These are phyloP conservation scores for Lotus japonicus DNA, from an alignment of 306 rosid species.

Conservation along the genomic window DNA sequence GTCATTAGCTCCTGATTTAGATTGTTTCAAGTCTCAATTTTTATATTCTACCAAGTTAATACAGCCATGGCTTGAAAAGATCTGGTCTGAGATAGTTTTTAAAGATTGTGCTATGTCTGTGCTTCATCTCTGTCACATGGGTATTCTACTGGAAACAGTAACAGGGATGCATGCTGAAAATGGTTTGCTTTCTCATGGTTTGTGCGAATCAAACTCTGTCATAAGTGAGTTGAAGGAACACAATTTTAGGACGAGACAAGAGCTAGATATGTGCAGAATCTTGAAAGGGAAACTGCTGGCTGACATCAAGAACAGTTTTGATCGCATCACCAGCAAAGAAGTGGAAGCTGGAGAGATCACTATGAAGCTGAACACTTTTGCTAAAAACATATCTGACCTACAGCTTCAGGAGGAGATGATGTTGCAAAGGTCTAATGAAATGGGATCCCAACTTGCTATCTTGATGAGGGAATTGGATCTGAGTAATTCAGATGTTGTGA, in stretches of 20 bases:
- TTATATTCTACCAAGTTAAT: constrained; percentile 49
- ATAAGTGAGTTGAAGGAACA: constrained; percentile 71
- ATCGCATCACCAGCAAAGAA: constrained; percentile 68
- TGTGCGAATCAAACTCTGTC: constrained; percentile 59
- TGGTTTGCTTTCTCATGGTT: constrained; percentile 74
- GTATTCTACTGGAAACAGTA: constrained; percentile 74
- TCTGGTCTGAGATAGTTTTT: constrained; percentile 80
- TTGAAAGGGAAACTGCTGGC: constrained; percentile 71
- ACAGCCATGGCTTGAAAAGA: constrained; percentile 67
- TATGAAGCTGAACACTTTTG: constrained; percentile 51
- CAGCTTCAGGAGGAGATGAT: constrained; percentile 82
- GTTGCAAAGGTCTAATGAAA: constrained; percentile 70
- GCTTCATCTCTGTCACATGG: constrained; percentile 84
- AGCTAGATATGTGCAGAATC: constrained; percentile 82
- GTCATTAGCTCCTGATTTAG: constrained; percentile 54
- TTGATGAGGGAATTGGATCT: constrained; percentile 68
- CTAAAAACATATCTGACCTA: constrained; percentile 58
- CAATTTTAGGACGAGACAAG: constrained; percentile 56
- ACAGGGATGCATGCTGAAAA: constrained; percentile 87
- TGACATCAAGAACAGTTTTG: constrained; percentile 72
- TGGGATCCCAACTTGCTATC: constrained; percentile 71
- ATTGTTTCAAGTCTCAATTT: constrained; percentile 46
- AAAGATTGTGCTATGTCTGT: constrained; percentile 84
- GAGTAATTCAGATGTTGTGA: constrained; percentile 40
- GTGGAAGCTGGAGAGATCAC: constrained; percentile 63